Evolutionary conservation across 1,284 basidiomycete species (phyloP).

Genomic region (Ustilago tritici): DNA sequence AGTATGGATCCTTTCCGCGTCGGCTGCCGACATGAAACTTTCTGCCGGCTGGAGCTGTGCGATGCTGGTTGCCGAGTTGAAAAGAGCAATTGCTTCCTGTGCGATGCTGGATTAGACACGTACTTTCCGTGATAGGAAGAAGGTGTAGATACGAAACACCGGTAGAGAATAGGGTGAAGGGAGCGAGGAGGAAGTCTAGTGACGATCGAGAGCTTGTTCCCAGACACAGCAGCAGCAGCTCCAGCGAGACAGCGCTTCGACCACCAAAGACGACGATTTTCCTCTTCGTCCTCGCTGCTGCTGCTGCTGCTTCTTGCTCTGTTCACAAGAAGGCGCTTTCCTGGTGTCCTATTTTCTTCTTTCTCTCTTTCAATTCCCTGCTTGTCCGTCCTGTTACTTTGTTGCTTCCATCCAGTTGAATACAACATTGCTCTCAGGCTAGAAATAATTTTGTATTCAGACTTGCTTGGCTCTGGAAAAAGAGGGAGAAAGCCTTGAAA

Average conservation of each 20-base stretch:
- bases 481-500: not conserved
- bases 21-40: constrained; percentile 10
- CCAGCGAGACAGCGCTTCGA: constrained; percentile 10
- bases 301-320: not conserved
- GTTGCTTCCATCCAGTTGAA: not conserved
- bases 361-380: constrained; percentile 2
- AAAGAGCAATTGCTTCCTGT: constrained; percentile 6
- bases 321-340: not conserved
- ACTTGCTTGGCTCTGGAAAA: not conserved
- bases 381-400: constrained; percentile 1
- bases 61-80: not conserved
- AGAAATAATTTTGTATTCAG: not conserved
- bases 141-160: constrained; percentile 42
- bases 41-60: not conserved
- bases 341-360: not conserved
- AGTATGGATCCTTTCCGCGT: constrained; percentile 1
- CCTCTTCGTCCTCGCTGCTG: constrained; percentile 1
- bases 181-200: constrained; percentile 15
- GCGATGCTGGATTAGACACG: constrained; percentile 19
- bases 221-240: constrained; percentile 5
- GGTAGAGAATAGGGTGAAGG: constrained; percentile 25
- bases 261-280: constrained; percentile 1
- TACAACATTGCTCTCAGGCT: not conserved
- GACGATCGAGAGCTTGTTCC: not conserved
- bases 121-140: constrained; percentile 46